Evolutionary conservation across 805 yeast species (phyloP), one percentile per base, ranked within the genome.

Genomic region (Candida patagonica): DNA sequence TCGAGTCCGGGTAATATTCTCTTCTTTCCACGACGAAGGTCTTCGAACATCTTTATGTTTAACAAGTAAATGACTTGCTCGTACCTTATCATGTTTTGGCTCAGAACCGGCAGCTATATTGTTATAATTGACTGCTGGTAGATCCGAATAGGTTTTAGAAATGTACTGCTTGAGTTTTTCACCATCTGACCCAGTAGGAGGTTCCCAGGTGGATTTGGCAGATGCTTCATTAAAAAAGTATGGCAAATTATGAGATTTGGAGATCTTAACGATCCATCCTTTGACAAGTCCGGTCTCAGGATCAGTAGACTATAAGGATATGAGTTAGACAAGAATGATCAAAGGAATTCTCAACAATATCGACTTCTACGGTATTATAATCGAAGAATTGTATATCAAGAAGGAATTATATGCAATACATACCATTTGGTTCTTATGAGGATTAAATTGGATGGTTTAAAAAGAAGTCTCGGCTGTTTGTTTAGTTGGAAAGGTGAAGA

Each of bases 21-120:
- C 79, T 26, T 73, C 71, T 58, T 86, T 82, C 94, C 96, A 92
- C 17, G 95, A 84, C 9, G 87, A 75, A 6, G 98, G 97, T 51
- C 94, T 76, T 49, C 98, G 74, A 12, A 88, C 78, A 39, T 76
- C 89, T 34, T 62, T 66, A 60, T 88, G 95, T 59, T 92, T 92
- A 47, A 89, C 70, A 36, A 92, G 67, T 35, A 92, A 65, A 57
- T 92, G 98, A 38, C 81, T 70, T 13, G 82, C 88, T 44, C 89
- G 73, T 17, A 92, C 78, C 52, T 82, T 77, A 32, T 76, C 73
- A 12, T 84, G 84, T 17, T 38, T 46, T 10, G 35, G 32, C 20
- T 38, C 46, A 23, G 27, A 30, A 15, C 38, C 46, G 23, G 41
- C 45, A 19, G 40, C 36, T 17, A 43, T 44, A 2, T 46, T 33